Percentiles rank a stretch among this genome's conserved stretches.
These are phyloP conservation scores for Podospora anserina DNA, from an alignment of 495 filamentous ascomycete species.

Conservation along the genomic window DNA sequence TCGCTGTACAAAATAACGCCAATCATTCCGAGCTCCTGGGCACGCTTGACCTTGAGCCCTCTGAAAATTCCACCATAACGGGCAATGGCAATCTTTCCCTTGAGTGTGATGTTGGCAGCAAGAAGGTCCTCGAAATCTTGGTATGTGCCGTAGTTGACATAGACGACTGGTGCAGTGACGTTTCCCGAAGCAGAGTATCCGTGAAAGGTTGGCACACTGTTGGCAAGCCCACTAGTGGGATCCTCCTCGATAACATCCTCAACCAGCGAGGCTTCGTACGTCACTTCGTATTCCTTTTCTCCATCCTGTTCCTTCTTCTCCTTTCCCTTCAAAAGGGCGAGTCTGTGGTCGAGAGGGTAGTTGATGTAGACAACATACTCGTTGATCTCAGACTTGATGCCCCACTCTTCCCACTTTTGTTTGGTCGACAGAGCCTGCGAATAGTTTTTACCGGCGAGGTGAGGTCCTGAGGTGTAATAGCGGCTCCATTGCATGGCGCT, in stretches of 20 bases:
- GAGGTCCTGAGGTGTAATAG: constrained; percentile 87
- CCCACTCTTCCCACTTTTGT: constrained; percentile 80
- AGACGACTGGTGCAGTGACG: constrained; percentile 75
- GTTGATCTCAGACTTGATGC: constrained; percentile 67
- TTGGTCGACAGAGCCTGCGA: constrained; percentile 85
- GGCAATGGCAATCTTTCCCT: constrained; percentile 81
- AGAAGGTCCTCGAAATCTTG: constrained; percentile 80
- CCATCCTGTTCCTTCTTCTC: constrained; percentile 50
- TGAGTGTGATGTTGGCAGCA: constrained; percentile 67
- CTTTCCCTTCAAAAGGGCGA: constrained; percentile 63
- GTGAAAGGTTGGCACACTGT: constrained; percentile 89
- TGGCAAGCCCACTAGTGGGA: constrained; percentile 63
- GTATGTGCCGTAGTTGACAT: constrained; percentile 85
- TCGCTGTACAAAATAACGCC: constrained; percentile 83
- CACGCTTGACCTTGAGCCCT: constrained; percentile 88
- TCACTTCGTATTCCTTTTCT: constrained; percentile 53
- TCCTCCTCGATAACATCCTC: constrained; percentile 89
- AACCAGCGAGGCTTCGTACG: constrained; percentile 75
- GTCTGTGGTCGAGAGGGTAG: constrained; percentile 74
- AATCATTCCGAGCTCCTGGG: constrained; percentile 88
- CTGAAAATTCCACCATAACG: constrained; percentile 88
- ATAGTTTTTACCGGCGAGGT: constrained; percentile 85
- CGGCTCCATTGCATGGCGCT: constrained; percentile 77
- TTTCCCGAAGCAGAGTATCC: constrained; percentile 92
- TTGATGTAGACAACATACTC: constrained; percentile 90